phyloP scores from a whole-genome alignment of 176 grass and related monocot genomes.

The Oryza brachyantha region DNA sequence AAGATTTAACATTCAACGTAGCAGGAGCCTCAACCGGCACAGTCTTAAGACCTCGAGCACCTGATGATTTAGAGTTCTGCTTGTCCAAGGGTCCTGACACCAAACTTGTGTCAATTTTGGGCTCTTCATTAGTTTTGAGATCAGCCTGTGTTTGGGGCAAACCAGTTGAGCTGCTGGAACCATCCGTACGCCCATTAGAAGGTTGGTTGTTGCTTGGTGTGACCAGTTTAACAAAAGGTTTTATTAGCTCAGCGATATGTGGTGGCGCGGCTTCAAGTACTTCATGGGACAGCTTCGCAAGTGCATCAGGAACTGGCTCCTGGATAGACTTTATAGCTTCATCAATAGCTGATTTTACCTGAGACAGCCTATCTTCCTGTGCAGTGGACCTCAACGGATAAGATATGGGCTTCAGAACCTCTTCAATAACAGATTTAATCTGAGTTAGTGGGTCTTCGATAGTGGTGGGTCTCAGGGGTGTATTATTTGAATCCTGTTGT shows the following conservation, averaged over 20 bases:
- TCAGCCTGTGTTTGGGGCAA: constrained; percentile 8
- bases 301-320: constrained; percentile 48
- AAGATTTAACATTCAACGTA: not conserved
- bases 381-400: constrained; percentile 27
- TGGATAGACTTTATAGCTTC: constrained; percentile 58
- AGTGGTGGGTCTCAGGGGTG: not conserved
- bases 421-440: constrained; percentile 48
- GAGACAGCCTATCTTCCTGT: constrained; percentile 28
- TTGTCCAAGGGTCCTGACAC: not conserved
- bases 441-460: constrained; percentile 31
- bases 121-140: constrained; percentile 12
- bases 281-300: constrained; percentile 63
- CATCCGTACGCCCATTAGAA: constrained; percentile 22
- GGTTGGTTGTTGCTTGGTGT: constrained; percentile 29
- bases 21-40: constrained; percentile 17
- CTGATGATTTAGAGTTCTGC: not conserved
- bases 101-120: constrained; percentile 13
- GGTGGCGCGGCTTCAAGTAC: constrained; percentile 47
- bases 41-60: constrained; percentile 13
- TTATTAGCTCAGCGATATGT: constrained; percentile 48
- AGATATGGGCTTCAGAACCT: constrained; percentile 56
- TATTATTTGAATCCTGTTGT: constrained; percentile 8
- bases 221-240: constrained; percentile 48
- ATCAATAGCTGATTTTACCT: constrained; percentile 45
- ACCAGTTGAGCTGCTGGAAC: constrained; percentile 31